A percentile compares a stretch with the other conserved stretches of the same genome.
Conservation (phyloP, 805 yeast species). For the Vanderwaltozyma tropicalis region DNA sequence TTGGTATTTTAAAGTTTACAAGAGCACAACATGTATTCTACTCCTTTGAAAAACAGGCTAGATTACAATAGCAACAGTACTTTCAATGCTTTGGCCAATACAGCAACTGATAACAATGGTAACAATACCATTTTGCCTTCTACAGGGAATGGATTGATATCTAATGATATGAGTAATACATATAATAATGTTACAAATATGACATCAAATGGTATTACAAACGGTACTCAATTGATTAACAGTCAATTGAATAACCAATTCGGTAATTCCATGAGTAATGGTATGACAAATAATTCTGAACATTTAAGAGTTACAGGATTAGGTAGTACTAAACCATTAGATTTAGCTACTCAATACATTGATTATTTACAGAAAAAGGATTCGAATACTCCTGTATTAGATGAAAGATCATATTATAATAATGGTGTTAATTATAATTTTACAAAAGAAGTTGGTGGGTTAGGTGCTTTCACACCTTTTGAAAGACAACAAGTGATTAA, state of each 20-base stretch:
- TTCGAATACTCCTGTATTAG: slow-evolving; percentile 45
- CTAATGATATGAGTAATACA: neutral
- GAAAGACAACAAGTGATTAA: slow-evolving; percentile 56
- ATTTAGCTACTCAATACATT: slow-evolving; percentile 55
- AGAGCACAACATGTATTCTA: slow-evolving; percentile 30
- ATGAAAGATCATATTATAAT: slow-evolving; percentile 39
- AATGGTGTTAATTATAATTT: slow-evolving; percentile 60
- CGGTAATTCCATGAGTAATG: neutral
- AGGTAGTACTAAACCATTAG: slow-evolving; percentile 31
- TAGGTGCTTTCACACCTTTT: slow-evolving; percentile 58
- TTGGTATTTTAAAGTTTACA: too few species aligned
- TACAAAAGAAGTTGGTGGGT: slow-evolving; percentile 37
- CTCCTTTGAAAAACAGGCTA: slow-evolving; percentile 26
- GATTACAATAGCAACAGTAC: slow-evolving; percentile 10
- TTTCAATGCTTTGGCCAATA: neutral
- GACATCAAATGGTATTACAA: neutral
- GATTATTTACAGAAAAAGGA: slow-evolving; percentile 48
- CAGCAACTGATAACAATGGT: neutral
- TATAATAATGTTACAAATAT: neutral
- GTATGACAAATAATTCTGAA: slow-evolving; percentile 15
- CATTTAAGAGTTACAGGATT: slow-evolving; percentile 25
- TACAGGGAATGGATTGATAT: neutral
- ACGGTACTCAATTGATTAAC: neutral
- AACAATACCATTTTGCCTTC: neutral
- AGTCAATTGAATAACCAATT: neutral